These are phyloP conservation scores for Beauveria caledonica DNA, from an alignment of 2,329 filamentous ascomycete genomes.

Conservation along the genomic window DNA sequence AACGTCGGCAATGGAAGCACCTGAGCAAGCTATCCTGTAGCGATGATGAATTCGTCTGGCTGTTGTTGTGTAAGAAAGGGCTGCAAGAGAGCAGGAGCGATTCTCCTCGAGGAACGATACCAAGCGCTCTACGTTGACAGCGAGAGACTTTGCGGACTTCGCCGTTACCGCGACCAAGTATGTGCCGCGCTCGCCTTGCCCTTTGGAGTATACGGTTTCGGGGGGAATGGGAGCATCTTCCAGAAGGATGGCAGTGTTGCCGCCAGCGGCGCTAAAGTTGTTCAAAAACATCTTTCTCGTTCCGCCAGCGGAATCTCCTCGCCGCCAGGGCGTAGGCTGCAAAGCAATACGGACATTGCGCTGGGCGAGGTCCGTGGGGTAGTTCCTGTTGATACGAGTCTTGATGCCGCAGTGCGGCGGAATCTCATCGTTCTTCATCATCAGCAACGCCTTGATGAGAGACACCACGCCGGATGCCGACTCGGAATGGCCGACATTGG, in stretches of 20 bases:
- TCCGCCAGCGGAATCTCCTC: constrained; percentile 27
- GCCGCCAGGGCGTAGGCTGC: constrained; percentile 41
- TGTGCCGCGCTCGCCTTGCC: constrained; percentile 26
- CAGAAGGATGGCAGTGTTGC: constrained; percentile 59
- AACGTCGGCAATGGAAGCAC: constrained; percentile 33
- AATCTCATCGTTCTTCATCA: constrained; percentile 55
- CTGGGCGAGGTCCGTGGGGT: constrained; percentile 47
- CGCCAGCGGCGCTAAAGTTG: constrained; percentile 64
- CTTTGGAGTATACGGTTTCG: constrained; percentile 37
- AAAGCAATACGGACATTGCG: constrained; percentile 52
- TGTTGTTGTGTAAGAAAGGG: constrained; percentile 60
- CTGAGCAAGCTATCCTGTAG: constrained; percentile 42
- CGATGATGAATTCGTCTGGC: constrained; percentile 55
- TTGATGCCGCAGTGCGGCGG: constrained; percentile 64
- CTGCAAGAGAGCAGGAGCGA: constrained; percentile 42
- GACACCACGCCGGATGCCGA: constrained; percentile 53
- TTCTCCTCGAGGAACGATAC: constrained; percentile 44
- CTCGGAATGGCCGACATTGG: constrained; percentile 56
- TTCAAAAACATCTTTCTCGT: constrained; percentile 49
- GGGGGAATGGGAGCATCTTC: constrained; percentile 46
- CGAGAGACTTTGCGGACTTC: not conserved
- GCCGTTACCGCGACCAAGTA: constrained; percentile 54
- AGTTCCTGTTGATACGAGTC: constrained; percentile 50
- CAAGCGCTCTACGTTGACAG: constrained; percentile 26
- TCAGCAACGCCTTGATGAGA: constrained; percentile 57